Evolutionary conservation across 257 asterid species (phyloP), one percentile per base, ranked within the genome.

Genomic region (Penstemon newberryi): DNA sequence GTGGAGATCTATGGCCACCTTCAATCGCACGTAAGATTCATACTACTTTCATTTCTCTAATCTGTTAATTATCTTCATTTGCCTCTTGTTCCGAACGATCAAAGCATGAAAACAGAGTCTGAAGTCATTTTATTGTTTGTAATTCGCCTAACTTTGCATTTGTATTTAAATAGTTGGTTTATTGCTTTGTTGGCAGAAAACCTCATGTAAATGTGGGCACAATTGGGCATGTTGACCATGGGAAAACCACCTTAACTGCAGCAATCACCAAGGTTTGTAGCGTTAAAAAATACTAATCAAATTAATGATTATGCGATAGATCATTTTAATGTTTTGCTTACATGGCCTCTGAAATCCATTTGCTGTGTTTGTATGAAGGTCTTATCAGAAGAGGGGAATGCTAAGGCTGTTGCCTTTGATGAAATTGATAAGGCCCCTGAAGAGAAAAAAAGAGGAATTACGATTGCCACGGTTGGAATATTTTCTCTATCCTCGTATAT

Each of bases 1-100:
- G 87, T 87, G 92, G 96, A 93, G 99, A 90, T 90, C 97, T 74
- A 93, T 90, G 97, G 99, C 99, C 51, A 93, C 99, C 69, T 93
- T 93, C 70, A 85, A 80, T 47, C 95, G 99, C 75, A 93, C 92
- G 99, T 93, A 83, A 82, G 79, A 36, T 58, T 44, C 15, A n/a
- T 18, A 1, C 11, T 25, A 1, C 4, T 10, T 42, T 15, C 8
- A 4, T 1, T 43, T 61, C 5, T 4, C 9, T 12, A 19, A 49
- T 45, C 56, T 15, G 25, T 47, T 7, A 70, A 8, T 2, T 63
- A 4, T 19, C 40, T 5, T 55, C 15, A 19, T 38, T 63, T 59
- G 47, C 56, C 15, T 8, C 37, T 53, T 15, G 46, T 45, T 25
- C n/a, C 15, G 12, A 8, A 67, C 19, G 63, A 56, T 36, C 7